Evolutionary conservation across 2,329 filamentous ascomycete genomes (phyloP).

Genomic region (Fulvia fulva): DNA sequence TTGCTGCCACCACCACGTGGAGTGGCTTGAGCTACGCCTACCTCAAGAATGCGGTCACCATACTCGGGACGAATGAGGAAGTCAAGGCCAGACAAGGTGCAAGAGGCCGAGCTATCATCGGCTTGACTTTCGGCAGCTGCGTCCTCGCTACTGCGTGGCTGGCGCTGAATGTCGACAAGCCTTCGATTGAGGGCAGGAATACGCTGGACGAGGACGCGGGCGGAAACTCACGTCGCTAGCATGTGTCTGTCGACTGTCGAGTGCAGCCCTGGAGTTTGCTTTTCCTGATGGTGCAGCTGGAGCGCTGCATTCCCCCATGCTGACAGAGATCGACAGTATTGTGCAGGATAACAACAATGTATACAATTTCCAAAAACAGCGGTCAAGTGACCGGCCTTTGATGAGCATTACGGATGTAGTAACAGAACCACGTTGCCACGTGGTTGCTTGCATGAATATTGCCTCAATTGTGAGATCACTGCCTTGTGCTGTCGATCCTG

Average conservation of each 20-base stretch:
- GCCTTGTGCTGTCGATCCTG: no score
- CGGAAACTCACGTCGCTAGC: background rate
- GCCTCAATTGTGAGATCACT: no score
- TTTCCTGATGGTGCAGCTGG: background rate
- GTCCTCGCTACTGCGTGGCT: conserved; percentile 38
- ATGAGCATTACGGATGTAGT: no score
- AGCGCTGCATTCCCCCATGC: background rate
- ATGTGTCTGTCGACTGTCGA: background rate
- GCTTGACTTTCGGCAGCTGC: conserved; percentile 43
- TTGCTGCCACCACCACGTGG: conserved; percentile 87
- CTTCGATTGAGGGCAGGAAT: conserved; percentile 2
- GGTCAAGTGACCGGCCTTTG: no score
- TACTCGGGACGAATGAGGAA: conserved; percentile 55
- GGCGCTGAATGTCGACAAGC: conserved; percentile 19
- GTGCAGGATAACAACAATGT: background rate
- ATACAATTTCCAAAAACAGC: background rate
- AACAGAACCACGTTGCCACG: no score
- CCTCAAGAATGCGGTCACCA: conserved; percentile 87
- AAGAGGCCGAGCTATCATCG: conserved; percentile 47
- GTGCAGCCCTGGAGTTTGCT: background rate
- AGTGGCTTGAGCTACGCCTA: conserved; percentile 90
- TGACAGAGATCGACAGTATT: background rate
- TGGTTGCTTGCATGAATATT: no score
- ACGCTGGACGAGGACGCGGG: background rate
- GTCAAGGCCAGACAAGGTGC: conserved; percentile 47